A percentile compares a stretch with the other conserved stretches of the same genome.
phyloP scores from a whole-genome alignment of 495 filamentous ascomycete species.

The Hapsidospora chrysogenum region DNA sequence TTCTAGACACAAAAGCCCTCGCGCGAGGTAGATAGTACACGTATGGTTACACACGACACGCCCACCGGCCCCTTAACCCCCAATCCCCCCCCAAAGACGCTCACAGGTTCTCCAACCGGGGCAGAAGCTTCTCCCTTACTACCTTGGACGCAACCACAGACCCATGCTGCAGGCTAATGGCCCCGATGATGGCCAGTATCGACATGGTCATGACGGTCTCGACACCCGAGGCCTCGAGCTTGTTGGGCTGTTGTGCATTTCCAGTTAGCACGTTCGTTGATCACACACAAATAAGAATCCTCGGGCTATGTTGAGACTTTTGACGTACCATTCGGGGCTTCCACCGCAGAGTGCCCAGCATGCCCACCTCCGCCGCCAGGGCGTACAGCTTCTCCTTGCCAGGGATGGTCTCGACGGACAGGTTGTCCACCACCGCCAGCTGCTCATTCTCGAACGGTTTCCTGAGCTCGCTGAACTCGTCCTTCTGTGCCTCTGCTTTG shows the following conservation, averaged over 20 bases:
- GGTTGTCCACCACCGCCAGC: slow-evolving; percentile 51
- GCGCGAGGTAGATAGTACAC: too few relatives aligned
- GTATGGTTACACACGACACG: too few relatives aligned
- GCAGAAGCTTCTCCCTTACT: slow-evolving; percentile 61
- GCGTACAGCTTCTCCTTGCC: slow-evolving; percentile 41
- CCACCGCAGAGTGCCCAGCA: slow-evolving; percentile 69
- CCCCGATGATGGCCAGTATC: slow-evolving; percentile 74
- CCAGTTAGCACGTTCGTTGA: slow-evolving; percentile 1
- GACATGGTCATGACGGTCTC: slow-evolving; percentile 55
- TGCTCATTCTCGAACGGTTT: slow-evolving; percentile 57
- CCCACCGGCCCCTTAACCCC: too few relatives aligned
- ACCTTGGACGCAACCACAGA: slow-evolving; percentile 59
- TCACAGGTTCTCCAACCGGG: slow-evolving; percentile 15
- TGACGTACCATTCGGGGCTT: slow-evolving; percentile 57
- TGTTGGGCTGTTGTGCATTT: slow-evolving; percentile 41
- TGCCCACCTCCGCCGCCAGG: slow-evolving; percentile 50
- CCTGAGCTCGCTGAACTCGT: slow-evolving; percentile 14
- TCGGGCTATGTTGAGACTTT: neutral
- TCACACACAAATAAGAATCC: neutral
- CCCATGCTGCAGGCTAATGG: slow-evolving; percentile 71
- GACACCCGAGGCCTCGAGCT: slow-evolving; percentile 55
- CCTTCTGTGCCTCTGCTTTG: neutral
- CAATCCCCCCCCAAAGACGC: too few relatives aligned
- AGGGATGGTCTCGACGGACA: slow-evolving; percentile 40
- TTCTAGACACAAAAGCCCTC: too few relatives aligned